Percentiles rank a stretch among this genome's conserved stretches.
Conservation (phyloP, 768 basidiomycete species). For the Lyophyllum atratum region DNA sequence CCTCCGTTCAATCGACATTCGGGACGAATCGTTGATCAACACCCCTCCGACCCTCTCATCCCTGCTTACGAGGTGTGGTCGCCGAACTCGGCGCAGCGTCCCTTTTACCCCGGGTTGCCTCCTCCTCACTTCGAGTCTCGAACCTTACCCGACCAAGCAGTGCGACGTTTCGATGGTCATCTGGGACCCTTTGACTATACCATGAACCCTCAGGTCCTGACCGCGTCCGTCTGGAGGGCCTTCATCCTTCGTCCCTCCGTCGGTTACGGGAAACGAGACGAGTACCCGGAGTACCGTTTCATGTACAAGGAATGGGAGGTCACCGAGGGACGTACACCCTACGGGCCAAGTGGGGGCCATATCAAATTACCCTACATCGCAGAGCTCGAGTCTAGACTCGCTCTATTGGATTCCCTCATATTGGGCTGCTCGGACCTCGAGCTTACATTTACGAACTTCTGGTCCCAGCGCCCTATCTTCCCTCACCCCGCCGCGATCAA, state of each 20-base stretch:
- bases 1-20: not conserved
- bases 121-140: not conserved
- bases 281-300: not conserved
- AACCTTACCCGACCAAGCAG: not conserved
- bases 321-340: not conserved
- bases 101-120: not conserved
- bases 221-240: not conserved
- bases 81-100: not conserved
- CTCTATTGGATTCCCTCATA: too few relatives aligned
- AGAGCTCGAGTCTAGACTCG: too few relatives aligned
- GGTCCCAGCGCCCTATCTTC: too few relatives aligned
- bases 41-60: too few relatives aligned
- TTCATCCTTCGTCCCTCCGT: not conserved
- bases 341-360: too few relatives aligned
- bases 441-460: too few relatives aligned
- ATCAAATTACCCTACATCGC: too few relatives aligned
- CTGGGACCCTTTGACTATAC: conserved; percentile 15
- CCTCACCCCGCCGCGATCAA: not conserved
- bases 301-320: not conserved
- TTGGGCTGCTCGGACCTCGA: too few relatives aligned
- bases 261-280: not conserved
- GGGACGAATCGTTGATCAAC: too few relatives aligned
- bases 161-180: conserved; percentile 13
- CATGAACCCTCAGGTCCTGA: conserved; percentile 3
- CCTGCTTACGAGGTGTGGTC: not conserved